These are phyloP conservation scores for Claviceps cyperi DNA, from an alignment of 2,329 filamentous ascomycete genomes.

Conservation along the genomic window DNA sequence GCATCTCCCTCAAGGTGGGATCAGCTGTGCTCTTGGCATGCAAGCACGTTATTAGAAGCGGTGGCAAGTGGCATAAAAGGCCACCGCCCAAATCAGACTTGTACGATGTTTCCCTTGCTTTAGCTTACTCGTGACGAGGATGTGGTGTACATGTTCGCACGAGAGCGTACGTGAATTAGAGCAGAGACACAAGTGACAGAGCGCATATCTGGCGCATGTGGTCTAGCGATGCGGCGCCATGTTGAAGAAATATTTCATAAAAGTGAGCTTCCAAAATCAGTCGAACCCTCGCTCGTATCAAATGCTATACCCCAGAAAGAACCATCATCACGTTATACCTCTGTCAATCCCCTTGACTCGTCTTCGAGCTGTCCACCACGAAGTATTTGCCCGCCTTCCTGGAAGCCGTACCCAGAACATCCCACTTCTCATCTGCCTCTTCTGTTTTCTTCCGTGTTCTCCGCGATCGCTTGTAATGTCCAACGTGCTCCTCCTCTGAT, in stretches of 20 bases:
- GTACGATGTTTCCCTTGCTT: no score
- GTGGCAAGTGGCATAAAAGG: no score
- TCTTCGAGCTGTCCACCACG: slow-evolving; percentile 52
- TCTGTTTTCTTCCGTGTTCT: slow-evolving; percentile 18
- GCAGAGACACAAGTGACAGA: no score
- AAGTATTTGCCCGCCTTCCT: slow-evolving; percentile 60
- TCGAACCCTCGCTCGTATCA: background rate
- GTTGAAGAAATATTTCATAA: background rate
- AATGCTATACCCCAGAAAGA: background rate
- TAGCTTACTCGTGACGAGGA: no score
- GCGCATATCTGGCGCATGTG: background rate
- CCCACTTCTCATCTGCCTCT: slow-evolving; percentile 47
- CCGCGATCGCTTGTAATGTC: slow-evolving; percentile 34
- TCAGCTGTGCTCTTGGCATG: no score
- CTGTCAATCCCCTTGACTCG: slow-evolving; percentile 4
- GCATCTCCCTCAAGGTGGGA: no score
- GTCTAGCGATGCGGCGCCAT: background rate
- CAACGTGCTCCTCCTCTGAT: slow-evolving; percentile 44
- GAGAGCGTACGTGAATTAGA: no score
- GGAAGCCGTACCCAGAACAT: slow-evolving; percentile 52
- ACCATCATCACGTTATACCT: background rate
- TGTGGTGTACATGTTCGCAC: no score
- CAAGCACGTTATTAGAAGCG: no score
- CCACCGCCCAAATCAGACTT: no score
- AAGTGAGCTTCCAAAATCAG: no score